These are phyloP conservation scores for Podila epicladia DNA, from an alignment of 192 early-diverging fungal genomes.

Conservation along the genomic window DNA sequence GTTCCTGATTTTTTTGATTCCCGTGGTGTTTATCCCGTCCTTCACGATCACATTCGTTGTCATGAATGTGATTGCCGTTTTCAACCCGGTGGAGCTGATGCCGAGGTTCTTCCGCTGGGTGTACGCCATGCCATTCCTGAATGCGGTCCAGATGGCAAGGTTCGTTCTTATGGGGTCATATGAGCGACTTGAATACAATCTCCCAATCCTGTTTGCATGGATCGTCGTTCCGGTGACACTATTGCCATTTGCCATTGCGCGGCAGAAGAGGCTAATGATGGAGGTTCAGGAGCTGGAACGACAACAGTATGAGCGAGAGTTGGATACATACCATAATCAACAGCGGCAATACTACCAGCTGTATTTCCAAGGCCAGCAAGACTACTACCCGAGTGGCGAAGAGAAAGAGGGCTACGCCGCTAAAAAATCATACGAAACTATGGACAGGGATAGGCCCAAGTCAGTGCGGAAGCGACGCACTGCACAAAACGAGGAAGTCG, in stretches of 20 bases:
- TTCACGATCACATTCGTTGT: conserved; percentile 38
- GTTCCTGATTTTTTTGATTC: conserved; percentile 37
- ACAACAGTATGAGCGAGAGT: neutral
- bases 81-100: conserved; percentile 52
- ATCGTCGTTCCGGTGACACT: conserved; percentile 32
- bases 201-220: conserved; percentile 57
- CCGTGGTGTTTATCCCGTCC: conserved; percentile 24
- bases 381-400: neutral
- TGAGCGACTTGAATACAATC: conserved; percentile 41
- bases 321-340: neutral
- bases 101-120: conserved; percentile 52
- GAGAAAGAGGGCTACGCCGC: neutral
- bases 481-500: neutral
- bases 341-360: conserved; percentile 6
- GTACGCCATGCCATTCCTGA: conserved; percentile 59
- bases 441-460: neutral
- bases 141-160: conserved; percentile 53
- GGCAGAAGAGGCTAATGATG: conserved; percentile 42
- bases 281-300: conserved; percentile 7
- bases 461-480: neutral
- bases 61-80: conserved; percentile 52
- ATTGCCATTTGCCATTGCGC: conserved; percentile 36
- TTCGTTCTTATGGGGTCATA: conserved; percentile 55
- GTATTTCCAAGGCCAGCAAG: neutral
- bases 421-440: too few relatives aligned